phyloP scores from a whole-genome alignment of 805 yeast species.

The Metschnikowia baotianmanensis region DNA sequence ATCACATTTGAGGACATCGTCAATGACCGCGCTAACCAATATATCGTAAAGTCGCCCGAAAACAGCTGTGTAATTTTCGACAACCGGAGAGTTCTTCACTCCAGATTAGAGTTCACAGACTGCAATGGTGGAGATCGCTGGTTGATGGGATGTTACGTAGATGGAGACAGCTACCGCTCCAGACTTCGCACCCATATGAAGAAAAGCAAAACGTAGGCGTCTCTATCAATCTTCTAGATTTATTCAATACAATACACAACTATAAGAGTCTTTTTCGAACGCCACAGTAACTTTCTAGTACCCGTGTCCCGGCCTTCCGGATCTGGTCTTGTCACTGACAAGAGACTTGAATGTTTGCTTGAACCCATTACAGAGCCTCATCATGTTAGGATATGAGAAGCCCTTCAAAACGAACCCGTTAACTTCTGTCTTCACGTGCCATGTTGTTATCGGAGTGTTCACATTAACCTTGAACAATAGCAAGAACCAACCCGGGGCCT shows the following conservation, averaged over 20 bases:
- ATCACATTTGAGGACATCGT: conserved; percentile 58
- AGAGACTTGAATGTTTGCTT: conserved; percentile 56
- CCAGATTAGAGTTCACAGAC: conserved; percentile 46
- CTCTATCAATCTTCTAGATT: too few relatives aligned
- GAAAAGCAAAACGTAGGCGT: too few relatives aligned
- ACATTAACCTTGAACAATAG: conserved; percentile 81
- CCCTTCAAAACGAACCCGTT: conserved; percentile 80
- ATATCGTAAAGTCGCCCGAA: conserved; percentile 52
- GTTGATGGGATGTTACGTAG: conserved; percentile 75
- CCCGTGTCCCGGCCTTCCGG: conserved; percentile 16
- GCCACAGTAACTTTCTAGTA: too few relatives aligned
- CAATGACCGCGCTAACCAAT: conserved; percentile 51
- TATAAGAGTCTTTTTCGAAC: too few relatives aligned
- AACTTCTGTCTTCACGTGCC: conserved; percentile 91
- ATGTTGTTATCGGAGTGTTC: conserved; percentile 64
- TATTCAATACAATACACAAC: too few relatives aligned
- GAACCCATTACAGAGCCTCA: conserved; percentile 90
- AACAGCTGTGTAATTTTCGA: conserved; percentile 66
- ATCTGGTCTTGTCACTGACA: conserved; percentile 22
- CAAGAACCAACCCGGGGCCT: conserved; percentile 90
- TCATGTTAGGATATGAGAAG: conserved; percentile 86
- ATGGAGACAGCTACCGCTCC: conserved; percentile 69
- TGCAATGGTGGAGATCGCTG: conserved; percentile 55
- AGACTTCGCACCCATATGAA: conserved; percentile 36
- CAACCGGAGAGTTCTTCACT: conserved; percentile 69